These are phyloP conservation scores for Aspergillus diversus DNA, from an alignment of 495 filamentous ascomycete genomes.

Conservation along the genomic window DNA sequence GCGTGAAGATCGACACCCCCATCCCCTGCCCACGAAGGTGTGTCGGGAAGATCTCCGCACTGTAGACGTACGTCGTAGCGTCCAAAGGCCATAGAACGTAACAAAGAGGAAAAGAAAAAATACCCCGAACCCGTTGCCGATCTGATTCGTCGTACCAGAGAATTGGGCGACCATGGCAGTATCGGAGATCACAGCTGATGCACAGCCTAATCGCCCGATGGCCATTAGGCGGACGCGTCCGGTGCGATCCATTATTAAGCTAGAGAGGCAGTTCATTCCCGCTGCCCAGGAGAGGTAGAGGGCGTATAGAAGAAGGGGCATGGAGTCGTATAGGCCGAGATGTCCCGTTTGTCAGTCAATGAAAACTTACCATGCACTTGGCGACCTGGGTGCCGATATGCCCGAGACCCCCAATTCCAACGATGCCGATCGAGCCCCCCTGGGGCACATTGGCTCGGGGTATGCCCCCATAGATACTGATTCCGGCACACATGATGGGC, in stretches of 20 bases:
- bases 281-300: slow-evolving; percentile 51
- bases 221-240: slow-evolving; percentile 52
- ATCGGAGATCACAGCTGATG: slow-evolving; percentile 43
- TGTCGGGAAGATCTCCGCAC: slow-evolving; percentile 56
- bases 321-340: slow-evolving; percentile 47
- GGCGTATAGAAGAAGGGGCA: slow-evolving; percentile 53
- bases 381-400: too few relatives aligned
- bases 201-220: slow-evolving; percentile 42
- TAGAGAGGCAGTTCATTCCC: slow-evolving; percentile 23
- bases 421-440: too few relatives aligned
- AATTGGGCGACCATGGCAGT: slow-evolving; percentile 47
- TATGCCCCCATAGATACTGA: too few relatives aligned
- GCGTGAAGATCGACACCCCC: slow-evolving; percentile 48
- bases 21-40: slow-evolving; percentile 52
- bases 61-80: slow-evolving; percentile 55
- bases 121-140: slow-evolving; percentile 49
- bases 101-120: slow-evolving; percentile 54
- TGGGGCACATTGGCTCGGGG: too few relatives aligned
- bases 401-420: too few relatives aligned
- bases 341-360: too few relatives aligned
- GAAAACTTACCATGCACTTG: too few relatives aligned
- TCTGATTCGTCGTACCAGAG: slow-evolving; percentile 47
- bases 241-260: slow-evolving; percentile 50
- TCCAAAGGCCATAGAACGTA: slow-evolving; percentile 52
- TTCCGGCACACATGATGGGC: too few relatives aligned